These are phyloP conservation scores for Talaromyces ruber DNA, from an alignment of 495 filamentous ascomycete species.

Conservation along the genomic window DNA sequence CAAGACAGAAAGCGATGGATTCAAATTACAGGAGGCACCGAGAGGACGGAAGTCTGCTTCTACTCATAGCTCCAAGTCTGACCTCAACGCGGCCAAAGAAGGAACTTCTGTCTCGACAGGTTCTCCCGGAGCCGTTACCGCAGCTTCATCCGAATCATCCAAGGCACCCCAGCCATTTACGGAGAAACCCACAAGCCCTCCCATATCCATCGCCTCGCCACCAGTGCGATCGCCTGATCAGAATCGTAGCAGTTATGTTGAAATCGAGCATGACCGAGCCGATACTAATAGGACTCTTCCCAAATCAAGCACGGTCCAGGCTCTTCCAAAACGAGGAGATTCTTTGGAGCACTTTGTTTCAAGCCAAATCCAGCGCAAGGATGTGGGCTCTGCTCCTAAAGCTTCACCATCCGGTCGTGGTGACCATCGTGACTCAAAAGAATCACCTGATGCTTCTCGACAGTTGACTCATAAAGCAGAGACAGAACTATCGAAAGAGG, in stretches of 20 bases:
- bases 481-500: conserved; percentile 13
- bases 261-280: not conserved
- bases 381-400: conserved; percentile 13
- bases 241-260: not conserved
- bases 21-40: conserved; percentile 69
- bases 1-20: conserved; percentile 38
- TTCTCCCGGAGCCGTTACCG: conserved; percentile 16
- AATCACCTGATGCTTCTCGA: not conserved
- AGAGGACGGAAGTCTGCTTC: conserved; percentile 55
- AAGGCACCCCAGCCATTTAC: conserved; percentile 5
- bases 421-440: not conserved
- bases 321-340: conserved; percentile 48
- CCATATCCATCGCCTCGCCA: conserved; percentile 17
- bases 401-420: conserved; percentile 7
- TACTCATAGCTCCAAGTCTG: conserved; percentile 58
- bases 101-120: conserved; percentile 27
- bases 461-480: not conserved
- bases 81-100: conserved; percentile 24
- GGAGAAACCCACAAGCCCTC: conserved; percentile 7
- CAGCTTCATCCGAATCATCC: conserved; percentile 14
- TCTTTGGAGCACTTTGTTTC: conserved; percentile 27
- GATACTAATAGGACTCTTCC: conserved; percentile 20
- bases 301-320: conserved; percentile 15
- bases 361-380: conserved; percentile 24
- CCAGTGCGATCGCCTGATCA: not conserved